Percentiles rank a stretch among this genome's conserved stretches.
Evolutionary conservation across 768 basidiomycete species (phyloP).

Genomic region (Tulasnella calospora): DNA sequence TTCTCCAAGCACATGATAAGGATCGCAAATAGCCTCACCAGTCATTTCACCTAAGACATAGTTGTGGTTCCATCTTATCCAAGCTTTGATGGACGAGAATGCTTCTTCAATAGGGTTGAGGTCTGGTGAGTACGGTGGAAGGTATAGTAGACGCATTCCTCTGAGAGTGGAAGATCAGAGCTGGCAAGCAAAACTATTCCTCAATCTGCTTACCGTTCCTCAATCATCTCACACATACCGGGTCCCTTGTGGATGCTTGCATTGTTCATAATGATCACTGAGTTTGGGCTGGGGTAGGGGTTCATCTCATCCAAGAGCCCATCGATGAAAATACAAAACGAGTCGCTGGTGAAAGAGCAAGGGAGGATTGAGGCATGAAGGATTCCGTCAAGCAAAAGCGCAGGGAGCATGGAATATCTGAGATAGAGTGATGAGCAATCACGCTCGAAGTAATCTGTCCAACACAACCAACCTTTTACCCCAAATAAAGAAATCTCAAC

Average conservation of each 20-base stretch:
- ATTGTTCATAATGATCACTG: conserved; percentile 27
- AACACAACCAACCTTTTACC: background rate
- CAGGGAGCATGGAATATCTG: conserved; percentile 35
- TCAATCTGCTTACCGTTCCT: conserved; percentile 32
- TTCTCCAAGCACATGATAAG: conserved; percentile 33
- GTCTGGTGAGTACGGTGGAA: conserved; percentile 35
- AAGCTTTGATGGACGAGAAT: conserved; percentile 34
- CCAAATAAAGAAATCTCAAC: background rate
- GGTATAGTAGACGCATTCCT: conserved; percentile 31
- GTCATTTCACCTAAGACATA: conserved; percentile 9
- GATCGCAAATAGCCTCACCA: conserved; percentile 27
- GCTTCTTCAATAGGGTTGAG: conserved; percentile 35
- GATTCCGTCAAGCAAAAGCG: conserved; percentile 33
- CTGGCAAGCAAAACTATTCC: conserved; percentile 12
- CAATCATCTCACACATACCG: conserved; percentile 35
- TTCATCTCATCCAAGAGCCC: conserved; percentile 26
- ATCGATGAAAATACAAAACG: conserved; percentile 21
- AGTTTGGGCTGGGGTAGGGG: conserved; percentile 23
- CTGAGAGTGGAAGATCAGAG: conserved; percentile 23
- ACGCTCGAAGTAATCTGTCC: background rate
- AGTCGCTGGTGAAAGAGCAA: conserved; percentile 28
- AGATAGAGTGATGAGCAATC: background rate
- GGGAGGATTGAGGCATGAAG: conserved; percentile 30
- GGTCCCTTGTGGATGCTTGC: conserved; percentile 37
- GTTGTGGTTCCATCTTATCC: conserved; percentile 26